Conservation (phyloP, 2,329 filamentous ascomycete species). For the Pseudogymnoascus sp. region DNA sequence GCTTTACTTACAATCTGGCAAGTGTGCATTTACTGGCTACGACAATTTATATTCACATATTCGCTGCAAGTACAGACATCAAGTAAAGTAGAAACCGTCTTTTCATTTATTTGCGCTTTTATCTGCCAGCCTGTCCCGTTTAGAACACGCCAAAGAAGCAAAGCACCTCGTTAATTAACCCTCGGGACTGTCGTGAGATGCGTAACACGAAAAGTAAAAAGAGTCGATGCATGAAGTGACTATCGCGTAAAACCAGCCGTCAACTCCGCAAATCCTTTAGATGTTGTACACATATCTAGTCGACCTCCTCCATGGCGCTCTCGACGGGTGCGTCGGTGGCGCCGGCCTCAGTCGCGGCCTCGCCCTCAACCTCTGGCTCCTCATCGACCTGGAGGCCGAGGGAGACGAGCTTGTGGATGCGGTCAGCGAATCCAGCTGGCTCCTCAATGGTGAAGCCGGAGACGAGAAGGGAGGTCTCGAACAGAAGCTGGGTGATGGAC, state of each 20-base stretch:
- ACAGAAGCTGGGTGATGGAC: conserved; percentile 96
- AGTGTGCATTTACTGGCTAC: not conserved
- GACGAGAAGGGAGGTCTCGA: conserved; percentile 96
- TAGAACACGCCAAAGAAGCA: conserved; percentile 9
- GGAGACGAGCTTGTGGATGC: conserved; percentile 99
- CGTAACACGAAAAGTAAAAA: conserved; percentile 11
- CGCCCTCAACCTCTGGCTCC: conserved; percentile 66
- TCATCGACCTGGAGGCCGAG: conserved; percentile 97
- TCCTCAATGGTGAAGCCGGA: conserved; percentile 99
- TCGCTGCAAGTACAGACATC: not conserved
- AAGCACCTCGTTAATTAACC: conserved; percentile 6
- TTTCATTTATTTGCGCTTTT: not conserved
- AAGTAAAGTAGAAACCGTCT: conserved; percentile 4
- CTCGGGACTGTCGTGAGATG: conserved; percentile 11
- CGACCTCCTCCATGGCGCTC: conserved; percentile 99
- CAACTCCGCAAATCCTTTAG: conserved; percentile 10
- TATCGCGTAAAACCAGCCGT: conserved; percentile 9
- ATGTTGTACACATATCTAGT: conserved; percentile 50
- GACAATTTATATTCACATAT: not conserved
- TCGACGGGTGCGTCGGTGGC: conserved; percentile 50
- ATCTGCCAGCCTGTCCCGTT: conserved; percentile 5
- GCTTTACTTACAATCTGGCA: not conserved
- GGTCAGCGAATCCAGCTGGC: conserved; percentile 94
- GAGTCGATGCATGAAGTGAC: conserved; percentile 3
- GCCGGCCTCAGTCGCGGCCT: conserved; percentile 50